A percentile compares a stretch with the other conserved stretches of the same genome.
These are phyloP conservation scores for Terfezia boudieri DNA, from an alignment of 495 filamentous ascomycete genomes.

Conservation along the genomic window DNA sequence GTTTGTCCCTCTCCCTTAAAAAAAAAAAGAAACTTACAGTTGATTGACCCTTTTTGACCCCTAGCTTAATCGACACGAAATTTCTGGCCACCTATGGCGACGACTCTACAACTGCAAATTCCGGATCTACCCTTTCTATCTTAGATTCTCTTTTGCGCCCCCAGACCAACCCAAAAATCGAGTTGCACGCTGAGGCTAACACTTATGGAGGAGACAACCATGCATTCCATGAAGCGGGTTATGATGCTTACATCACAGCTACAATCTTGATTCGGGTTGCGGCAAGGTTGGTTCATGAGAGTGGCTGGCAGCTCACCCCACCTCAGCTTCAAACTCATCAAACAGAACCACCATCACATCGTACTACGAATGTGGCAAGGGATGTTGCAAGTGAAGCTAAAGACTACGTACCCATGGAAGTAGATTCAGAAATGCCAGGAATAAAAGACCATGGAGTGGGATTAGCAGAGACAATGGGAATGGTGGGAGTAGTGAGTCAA, in stretches of 20 bases:
- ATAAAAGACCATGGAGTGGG: conserved; percentile 1
- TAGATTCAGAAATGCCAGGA: background rate
- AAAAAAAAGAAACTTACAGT: no score
- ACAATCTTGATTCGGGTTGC: conserved; percentile 29
- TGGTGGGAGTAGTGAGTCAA: no score
- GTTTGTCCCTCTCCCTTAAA: background rate
- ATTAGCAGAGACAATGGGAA: no score
- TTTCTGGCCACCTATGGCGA: conserved; percentile 39
- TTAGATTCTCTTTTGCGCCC: conserved; percentile 14
- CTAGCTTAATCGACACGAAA: conserved; percentile 49
- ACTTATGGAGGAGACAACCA: conserved; percentile 1
- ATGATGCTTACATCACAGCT: conserved; percentile 43
- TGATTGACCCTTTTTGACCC: no score
- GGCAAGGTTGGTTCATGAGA: conserved; percentile 8
- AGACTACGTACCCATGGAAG: background rate
- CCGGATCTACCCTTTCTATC: conserved; percentile 26
- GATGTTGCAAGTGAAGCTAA: conserved; percentile 4
- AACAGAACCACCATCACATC: background rate
- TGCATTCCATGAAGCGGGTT: conserved; percentile 42
- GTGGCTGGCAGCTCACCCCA: conserved; percentile 1
- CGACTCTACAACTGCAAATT: conserved; percentile 16
- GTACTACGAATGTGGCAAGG: conserved; percentile 8
- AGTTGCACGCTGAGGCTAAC: conserved; percentile 1
- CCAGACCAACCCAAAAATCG: conserved; percentile 6
- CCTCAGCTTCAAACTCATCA: background rate